Conservation (phyloP, 129 eudicot species). For the Rutidosis leptorrhynchoides region DNA sequence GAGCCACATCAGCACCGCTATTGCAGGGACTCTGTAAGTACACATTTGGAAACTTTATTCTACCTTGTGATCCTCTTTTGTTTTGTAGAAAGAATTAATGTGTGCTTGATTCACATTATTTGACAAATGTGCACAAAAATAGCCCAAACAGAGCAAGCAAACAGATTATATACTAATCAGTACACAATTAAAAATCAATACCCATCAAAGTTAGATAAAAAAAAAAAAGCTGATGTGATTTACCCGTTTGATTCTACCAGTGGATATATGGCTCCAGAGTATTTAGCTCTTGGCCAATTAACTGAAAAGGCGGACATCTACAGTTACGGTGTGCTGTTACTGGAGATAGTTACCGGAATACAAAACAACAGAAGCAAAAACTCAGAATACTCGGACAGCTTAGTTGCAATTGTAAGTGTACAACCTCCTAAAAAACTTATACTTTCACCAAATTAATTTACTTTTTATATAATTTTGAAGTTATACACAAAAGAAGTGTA, state of each 20-base stretch:
- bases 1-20: conserved; percentile 83
- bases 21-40: conserved; percentile 80
- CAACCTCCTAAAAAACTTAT: not conserved
- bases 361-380: conserved; percentile 50
- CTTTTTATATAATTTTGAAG: too few relatives aligned
- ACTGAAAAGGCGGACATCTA: conserved; percentile 79
- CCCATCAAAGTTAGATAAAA: not conserved
- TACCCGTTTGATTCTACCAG: conserved; percentile 23
- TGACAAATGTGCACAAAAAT: not conserved
- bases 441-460: too few relatives aligned
- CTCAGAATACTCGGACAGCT: conserved; percentile 53
- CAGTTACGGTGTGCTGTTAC: conserved; percentile 65
- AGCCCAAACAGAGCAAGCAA: not conserved
- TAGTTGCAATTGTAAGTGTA: conserved; percentile 48
- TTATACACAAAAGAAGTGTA: not conserved
- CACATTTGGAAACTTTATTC: not conserved
- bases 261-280: conserved; percentile 83
- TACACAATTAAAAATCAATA: not conserved
- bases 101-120: not conserved
- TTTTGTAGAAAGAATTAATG: not conserved
- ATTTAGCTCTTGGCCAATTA: conserved; percentile 68
- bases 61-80: conserved; percentile 5
- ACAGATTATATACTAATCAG: not conserved
- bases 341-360: conserved; percentile 67
- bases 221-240: conserved; percentile 13